Base-by-base conservation (phyloP, 805 yeast species). In the Candida broadrunensis region DNA sequence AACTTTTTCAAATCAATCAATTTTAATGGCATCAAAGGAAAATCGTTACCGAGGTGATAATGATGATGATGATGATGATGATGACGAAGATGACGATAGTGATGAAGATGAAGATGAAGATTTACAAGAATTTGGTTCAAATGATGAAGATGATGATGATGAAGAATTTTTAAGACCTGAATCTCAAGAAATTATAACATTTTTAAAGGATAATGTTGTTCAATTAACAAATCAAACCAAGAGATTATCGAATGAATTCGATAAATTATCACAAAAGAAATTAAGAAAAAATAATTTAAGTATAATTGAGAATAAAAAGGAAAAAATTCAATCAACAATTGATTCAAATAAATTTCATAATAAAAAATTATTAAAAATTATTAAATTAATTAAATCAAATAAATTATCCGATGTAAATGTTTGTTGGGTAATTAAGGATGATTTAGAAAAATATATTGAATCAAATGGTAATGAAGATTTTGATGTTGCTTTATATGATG, bases 1-100 rank as follows among this genome's bases (percentile, higher is more conserved):
- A 46, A 60, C 73, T 3, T 70, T 63, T 43, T 67, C 73, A 4
- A 70, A 70, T 48, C 75, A 70, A 42, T 65, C 72, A 2, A 70
- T 70, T 18, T 70, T 76, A 61, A 54, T 70, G 53, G 72, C 74
- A 1, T 56, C 71, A 5, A 46, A 61, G 41, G 67, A 64, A 17
- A 37, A 36, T 17, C 33, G 31, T 14, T 25, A 38, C 27, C 34
- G 29, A 12, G 8, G 33, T 29, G 21, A 24, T 26, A 31, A 36
- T 24, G 47, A 39, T 18, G 37, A 33, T 14, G 45, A 39, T 25
- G 34, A 33, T 34, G 44, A 43, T 14, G 45, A 42, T 17, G 44
- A 44, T 15, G 42, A 37, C 32, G 39, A 41, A 2, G 42, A 42
- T 26, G 67, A 64, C 15, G 35, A 36, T 17, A 31, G 31, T 14